Conservation (phyloP, 2,329 filamentous ascomycete species). For the Phyllosticta paracitricarpa region DNA sequence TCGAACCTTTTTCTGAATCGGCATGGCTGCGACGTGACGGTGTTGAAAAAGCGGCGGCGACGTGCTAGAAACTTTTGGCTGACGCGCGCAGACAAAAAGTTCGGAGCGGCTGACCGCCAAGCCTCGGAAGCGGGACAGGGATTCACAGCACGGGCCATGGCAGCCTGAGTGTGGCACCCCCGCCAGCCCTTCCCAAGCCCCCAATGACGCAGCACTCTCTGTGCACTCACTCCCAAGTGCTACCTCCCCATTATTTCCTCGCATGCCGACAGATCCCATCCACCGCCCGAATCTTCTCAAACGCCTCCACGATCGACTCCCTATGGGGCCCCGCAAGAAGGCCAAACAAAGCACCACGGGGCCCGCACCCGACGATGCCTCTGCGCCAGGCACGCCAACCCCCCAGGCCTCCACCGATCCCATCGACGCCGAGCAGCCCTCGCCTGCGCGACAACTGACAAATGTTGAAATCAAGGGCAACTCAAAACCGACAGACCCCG, state of each 20-base stretch:
- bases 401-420: neutral
- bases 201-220: constrained; percentile 1
- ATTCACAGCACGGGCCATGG: neutral
- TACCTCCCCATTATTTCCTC: constrained; percentile 5
- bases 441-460: neutral
- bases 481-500: neutral
- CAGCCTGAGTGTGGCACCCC: neutral
- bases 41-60: constrained; percentile 4
- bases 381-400: neutral
- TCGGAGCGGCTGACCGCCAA: neutral
- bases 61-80: neutral
- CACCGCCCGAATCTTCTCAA: constrained; percentile 12
- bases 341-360: constrained; percentile 29
- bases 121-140: neutral
- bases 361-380: constrained; percentile 14
- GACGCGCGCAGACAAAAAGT: constrained; percentile 7
- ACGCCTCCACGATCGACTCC: constrained; percentile 10
- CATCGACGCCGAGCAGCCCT: neutral
- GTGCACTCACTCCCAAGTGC: constrained; percentile 6
- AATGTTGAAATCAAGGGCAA: neutral
- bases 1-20: constrained; percentile 78
- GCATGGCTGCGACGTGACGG: constrained; percentile 48
- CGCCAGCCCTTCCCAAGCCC: neutral
- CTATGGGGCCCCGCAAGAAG: constrained; percentile 35
- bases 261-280: constrained; percentile 7